Percentiles rank a stretch among this genome's conserved stretches.
Evolutionary conservation across 2,329 filamentous ascomycete species (phyloP).

Genomic region (Mycosphaerella sp.): DNA sequence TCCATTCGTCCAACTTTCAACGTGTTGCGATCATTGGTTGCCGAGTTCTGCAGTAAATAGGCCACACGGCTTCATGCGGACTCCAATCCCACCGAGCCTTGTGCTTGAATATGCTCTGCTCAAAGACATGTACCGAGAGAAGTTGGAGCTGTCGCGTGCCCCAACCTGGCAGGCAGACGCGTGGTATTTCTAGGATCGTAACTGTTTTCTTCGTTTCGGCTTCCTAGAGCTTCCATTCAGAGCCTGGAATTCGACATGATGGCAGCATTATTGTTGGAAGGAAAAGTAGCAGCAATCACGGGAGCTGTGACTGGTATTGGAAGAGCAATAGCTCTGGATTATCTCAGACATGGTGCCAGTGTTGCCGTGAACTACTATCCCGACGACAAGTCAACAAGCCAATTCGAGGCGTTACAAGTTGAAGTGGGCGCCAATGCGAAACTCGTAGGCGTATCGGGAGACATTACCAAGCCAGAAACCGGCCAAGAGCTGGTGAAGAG

Average conservation of each 20-base stretch:
- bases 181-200: background rate
- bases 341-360: conserved; percentile 67
- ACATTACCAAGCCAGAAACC: conserved; percentile 69
- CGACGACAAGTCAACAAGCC: conserved; percentile 43
- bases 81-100: no score
- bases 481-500: conserved; percentile 60
- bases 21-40: no score
- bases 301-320: conserved; percentile 84
- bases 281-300: conserved; percentile 79
- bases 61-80: no score
- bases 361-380: conserved; percentile 78
- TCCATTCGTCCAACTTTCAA: no score
- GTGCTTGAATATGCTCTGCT: no score
- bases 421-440: conserved; percentile 35
- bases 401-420: conserved; percentile 45
- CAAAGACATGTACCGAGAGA: background rate
- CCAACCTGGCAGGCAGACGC: conserved; percentile 1
- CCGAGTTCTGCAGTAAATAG: no score
- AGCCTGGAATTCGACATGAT: conserved; percentile 4
- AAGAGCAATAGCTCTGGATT: conserved; percentile 74
- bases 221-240: background rate
- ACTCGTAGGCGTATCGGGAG: conserved; percentile 65
- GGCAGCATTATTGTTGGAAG: conserved; percentile 48
- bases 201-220: background rate
- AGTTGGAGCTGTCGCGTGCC: conserved; percentile 10